Base-by-base conservation (phyloP, 2,329 filamentous ascomycete species). In the Ophiocordyceps robertsii region DNA sequence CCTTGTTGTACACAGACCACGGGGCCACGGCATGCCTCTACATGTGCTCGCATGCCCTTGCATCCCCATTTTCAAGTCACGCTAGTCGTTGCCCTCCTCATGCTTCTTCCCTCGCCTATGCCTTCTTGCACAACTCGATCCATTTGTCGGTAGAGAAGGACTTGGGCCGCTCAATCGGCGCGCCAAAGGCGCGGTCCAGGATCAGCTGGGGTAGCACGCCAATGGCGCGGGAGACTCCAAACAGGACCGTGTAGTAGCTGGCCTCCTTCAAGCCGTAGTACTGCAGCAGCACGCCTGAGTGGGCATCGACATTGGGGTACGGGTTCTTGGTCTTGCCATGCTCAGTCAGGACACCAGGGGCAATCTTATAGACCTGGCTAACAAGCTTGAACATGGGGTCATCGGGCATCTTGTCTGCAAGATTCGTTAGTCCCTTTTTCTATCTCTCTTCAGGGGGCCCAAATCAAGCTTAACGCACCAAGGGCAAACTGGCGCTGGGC, bases 251-350 rank as follows among this genome's bases (percentile, higher is more conserved):
- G 85, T 98, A 98, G 83, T 93, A 98, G 83, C 82, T 96, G 69
- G 92, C 84, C 78, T 98, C 90, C 51, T 85, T 96, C 65, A 98
- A 76, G 61, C 92, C 92, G 73, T 98, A 98, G 83, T 98, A 92
- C 76, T 98, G 92, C 56, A 98, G 86, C 53, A 98, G 86, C 54
- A 98, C 92, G 77, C 92, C 92, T 29, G 89, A 95, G 84, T 96
- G 92, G 61, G 90, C 89, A 62, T 96, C 90, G 61, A 96, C 89
- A 75, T 96, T 96, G 69, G 92, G 92, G 79, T 77, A 96, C 54
- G 90, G 90, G 84, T 96, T 95, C 85, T 96, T 96, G 77, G 90
- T 96, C 86, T 98, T 98, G 73, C 92, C 92, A 75, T 98, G 92
- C 82, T 98, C 88, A 53, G 92, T 98, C 65, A 98, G 77, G 58